A percentile compares a stretch with the other conserved stretches of the same genome.
Conservation (phyloP, 768 basidiomycete species). For the Termitomyces titanicus region DNA sequence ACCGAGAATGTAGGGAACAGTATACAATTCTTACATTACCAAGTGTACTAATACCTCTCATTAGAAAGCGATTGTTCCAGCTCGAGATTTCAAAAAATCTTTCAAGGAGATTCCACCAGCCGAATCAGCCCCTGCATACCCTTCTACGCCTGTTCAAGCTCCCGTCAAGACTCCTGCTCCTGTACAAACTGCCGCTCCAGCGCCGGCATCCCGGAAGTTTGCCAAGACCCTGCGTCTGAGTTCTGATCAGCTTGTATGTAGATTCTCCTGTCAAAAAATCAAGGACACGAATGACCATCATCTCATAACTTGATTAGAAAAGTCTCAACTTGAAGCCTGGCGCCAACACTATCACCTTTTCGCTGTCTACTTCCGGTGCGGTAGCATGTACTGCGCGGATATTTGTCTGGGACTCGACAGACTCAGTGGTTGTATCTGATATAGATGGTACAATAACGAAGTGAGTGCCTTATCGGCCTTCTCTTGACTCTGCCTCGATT, state of each 20-base stretch:
- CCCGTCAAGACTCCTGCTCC: conserved; percentile 19
- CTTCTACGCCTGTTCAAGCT: conserved; percentile 42
- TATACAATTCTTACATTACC: neutral
- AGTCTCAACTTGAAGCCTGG: conserved; percentile 79
- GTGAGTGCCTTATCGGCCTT: conserved; percentile 35
- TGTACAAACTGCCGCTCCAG: conserved; percentile 8
- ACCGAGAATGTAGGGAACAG: conserved; percentile 12
- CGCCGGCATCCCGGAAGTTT: conserved; percentile 46
- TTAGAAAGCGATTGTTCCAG: neutral
- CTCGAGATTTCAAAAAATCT: conserved; percentile 1
- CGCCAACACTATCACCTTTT: conserved; percentile 90
- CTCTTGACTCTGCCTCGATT: neutral
- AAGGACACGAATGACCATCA: neutral
- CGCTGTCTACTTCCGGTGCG: conserved; percentile 76
- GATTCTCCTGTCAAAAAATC: neutral
- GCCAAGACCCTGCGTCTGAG: conserved; percentile 92
- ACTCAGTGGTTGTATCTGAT: conserved; percentile 90
- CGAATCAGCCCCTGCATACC: conserved; percentile 40
- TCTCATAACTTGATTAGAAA: conserved; percentile 54
- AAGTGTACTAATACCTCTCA: neutral
- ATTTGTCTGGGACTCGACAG: conserved; percentile 94
- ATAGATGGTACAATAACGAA: conserved; percentile 99
- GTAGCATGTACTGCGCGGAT: conserved; percentile 89
- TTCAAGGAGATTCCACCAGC: conserved; percentile 19
- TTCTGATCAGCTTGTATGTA: conserved; percentile 86